Evolutionary conservation across 2,329 filamentous ascomycete genomes (phyloP).

Genomic region (Geosmithia flava): DNA sequence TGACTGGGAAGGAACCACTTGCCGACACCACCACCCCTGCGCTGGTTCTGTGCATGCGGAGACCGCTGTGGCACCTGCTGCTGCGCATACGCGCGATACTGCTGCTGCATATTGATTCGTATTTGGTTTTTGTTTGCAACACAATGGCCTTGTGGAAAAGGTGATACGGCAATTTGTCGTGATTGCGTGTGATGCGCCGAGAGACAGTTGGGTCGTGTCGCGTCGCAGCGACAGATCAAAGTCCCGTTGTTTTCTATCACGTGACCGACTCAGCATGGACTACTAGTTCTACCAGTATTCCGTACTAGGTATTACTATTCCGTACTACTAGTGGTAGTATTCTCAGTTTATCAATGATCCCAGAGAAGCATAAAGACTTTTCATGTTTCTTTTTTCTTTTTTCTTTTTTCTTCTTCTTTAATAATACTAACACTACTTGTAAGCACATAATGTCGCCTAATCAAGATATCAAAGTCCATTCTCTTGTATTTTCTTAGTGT

Average conservation of each 20-base stretch:
- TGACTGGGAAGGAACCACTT: slow-evolving; percentile 10
- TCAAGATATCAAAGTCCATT: background rate
- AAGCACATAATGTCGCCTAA: background rate
- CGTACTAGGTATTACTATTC: too few species aligned
- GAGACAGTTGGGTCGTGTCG: background rate
- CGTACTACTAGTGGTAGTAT: too few species aligned
- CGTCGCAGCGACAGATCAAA: background rate
- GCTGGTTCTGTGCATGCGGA: slow-evolving; percentile 32
- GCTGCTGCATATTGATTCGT: slow-evolving; percentile 28
- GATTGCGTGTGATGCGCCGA: background rate
- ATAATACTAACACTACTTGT: background rate
- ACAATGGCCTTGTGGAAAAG: background rate
- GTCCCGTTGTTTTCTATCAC: background rate
- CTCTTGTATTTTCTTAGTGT: background rate
- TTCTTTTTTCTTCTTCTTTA: too few species aligned
- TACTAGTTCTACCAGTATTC: too few species aligned
- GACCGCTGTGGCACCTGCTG: slow-evolving; percentile 35
- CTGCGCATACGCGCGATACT: slow-evolving; percentile 29
- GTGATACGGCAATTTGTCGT: background rate
- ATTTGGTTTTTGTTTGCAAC: background rate
- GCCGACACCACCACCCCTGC: slow-evolving; percentile 39
- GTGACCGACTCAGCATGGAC: background rate
- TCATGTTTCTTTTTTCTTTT: too few species aligned
- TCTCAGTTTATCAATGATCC: background rate
- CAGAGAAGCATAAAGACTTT: background rate